Evolutionary conservation across 2,329 filamentous ascomycete genomes (phyloP).

Genomic region (Blastomyces silverae): DNA sequence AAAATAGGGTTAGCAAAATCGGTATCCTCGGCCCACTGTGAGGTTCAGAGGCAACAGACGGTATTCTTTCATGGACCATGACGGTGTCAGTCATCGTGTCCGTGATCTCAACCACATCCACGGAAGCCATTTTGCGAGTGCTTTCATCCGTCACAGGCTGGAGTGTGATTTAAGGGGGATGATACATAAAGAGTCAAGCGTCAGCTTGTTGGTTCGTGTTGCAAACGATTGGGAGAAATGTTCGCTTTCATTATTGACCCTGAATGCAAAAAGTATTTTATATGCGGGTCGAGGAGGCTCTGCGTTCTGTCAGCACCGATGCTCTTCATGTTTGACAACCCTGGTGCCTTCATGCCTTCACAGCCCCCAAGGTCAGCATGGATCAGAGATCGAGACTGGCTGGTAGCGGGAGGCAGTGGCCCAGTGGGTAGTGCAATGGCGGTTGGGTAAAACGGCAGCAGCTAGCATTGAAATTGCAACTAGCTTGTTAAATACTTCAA

Average conservation of each 20-base stretch:
- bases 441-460: not conserved
- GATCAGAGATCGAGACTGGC: not conserved
- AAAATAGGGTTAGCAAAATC: slow-evolving; percentile 1
- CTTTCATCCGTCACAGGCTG: not conserved
- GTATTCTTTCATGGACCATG: not conserved
- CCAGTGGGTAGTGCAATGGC: not conserved
- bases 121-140: not conserved
- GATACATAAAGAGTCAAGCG: not conserved
- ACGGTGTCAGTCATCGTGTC: not conserved
- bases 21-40: not conserved
- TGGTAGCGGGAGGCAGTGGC: too few species aligned
- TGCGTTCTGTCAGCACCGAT: not conserved
- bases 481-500: not conserved
- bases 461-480: not conserved
- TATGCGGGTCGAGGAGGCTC: not conserved
- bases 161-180: too few species aligned
- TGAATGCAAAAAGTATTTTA: not conserved
- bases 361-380: not conserved
- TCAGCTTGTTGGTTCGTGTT: not conserved
- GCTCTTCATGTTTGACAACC: not conserved
- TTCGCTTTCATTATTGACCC: not conserved
- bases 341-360: not conserved
- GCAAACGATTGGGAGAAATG: not conserved
- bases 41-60: not conserved
- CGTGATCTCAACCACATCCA: slow-evolving; percentile 10